A percentile compares a stretch with the other conserved stretches of the same genome.
Conservation (phyloP, 306 rosid species). For the Lathyrus tuberosus region DNA sequence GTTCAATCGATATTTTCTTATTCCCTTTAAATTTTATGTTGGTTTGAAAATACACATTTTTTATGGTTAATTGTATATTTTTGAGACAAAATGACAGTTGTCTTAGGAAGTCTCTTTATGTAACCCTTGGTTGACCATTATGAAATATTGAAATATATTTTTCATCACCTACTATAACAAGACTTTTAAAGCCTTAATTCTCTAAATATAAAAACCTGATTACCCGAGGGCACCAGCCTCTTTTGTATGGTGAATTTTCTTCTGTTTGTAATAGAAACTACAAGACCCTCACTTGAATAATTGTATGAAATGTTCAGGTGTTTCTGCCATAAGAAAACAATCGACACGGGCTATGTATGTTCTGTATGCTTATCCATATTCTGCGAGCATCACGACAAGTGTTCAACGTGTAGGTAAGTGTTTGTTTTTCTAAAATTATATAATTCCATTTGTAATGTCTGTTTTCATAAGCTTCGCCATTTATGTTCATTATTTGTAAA, state of each 20-base stretch:
- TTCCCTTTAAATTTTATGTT: slow-evolving; percentile 12
- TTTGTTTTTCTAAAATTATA: slow-evolving; percentile 24
- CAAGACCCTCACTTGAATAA: slow-evolving; percentile 13
- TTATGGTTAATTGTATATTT: slow-evolving; percentile 5
- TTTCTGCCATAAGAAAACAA: slow-evolving; percentile 97
- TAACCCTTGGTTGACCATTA: slow-evolving; percentile 1
- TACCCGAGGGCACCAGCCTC: neutral
- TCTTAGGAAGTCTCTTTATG: slow-evolving; percentile 3
- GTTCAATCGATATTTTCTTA: neutral
- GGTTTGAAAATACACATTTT: slow-evolving; percentile 23
- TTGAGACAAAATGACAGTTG: slow-evolving; percentile 17
- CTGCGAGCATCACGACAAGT: slow-evolving; percentile 93
- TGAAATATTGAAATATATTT: slow-evolving; percentile 15
- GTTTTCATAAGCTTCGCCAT: slow-evolving; percentile 11
- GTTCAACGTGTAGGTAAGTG: slow-evolving; percentile 97
- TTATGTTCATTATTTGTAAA: slow-evolving; percentile 14
- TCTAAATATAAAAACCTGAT: slow-evolving; percentile 15
- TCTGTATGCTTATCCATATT: slow-evolving; percentile 97
- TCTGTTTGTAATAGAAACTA: slow-evolving; percentile 20
- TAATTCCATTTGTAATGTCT: slow-evolving; percentile 24
- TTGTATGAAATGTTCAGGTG: slow-evolving; percentile 71
- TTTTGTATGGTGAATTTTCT: slow-evolving; percentile 15
- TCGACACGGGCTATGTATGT: slow-evolving; percentile 93
- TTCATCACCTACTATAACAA: slow-evolving; percentile 1
- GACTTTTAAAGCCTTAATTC: slow-evolving; percentile 27